These are phyloP conservation scores for Exophiala sp. DNA, from an alignment of 2,329 filamentous ascomycete species.

Conservation along the genomic window DNA sequence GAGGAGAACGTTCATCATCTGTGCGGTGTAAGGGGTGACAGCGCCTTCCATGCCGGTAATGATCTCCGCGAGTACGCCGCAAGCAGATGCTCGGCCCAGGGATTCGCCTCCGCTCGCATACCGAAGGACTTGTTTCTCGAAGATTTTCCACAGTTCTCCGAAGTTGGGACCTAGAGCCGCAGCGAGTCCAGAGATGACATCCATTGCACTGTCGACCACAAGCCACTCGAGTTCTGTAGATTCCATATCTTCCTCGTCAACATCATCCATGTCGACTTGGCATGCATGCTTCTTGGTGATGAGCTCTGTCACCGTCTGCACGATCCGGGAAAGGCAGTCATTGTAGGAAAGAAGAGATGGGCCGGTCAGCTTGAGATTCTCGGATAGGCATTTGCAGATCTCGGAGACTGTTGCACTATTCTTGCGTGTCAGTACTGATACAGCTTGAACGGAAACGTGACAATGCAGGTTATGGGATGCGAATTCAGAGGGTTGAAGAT, in stretches of 20 bases:
- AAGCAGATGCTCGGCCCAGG: conserved; percentile 82
- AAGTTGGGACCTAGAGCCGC: conserved; percentile 78
- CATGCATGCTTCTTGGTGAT: conserved; percentile 89
- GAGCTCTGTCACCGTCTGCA: conserved; percentile 71
- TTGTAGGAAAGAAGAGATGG: conserved; percentile 76
- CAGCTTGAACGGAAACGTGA: conserved; percentile 21
- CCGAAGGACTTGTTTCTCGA: conserved; percentile 86
- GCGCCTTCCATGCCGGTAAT: conserved; percentile 76
- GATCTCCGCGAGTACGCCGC: conserved; percentile 89
- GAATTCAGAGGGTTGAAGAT: conserved; percentile 50
- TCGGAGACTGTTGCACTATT: conserved; percentile 81
- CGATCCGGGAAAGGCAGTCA: conserved; percentile 66
- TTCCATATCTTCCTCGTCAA: conserved; percentile 68
- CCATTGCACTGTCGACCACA: conserved; percentile 88
- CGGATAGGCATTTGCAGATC: conserved; percentile 89
- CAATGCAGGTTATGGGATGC: conserved; percentile 1
- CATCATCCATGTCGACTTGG: conserved; percentile 83
- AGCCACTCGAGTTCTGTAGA: conserved; percentile 97
- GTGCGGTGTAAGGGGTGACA: conserved; percentile 76
- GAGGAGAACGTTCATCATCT: conserved; percentile 73
- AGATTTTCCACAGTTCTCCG: conserved; percentile 88
- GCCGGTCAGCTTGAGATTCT: conserved; percentile 85
- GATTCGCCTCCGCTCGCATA: conserved; percentile 82
- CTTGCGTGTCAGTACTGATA: conserved; percentile 42
- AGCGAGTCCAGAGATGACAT: conserved; percentile 81